Percentiles rank a stretch among this genome's conserved stretches.
These are phyloP conservation scores for Pezicula carpinea DNA, from an alignment of 2,329 filamentous ascomycete genomes.

Conservation along the genomic window DNA sequence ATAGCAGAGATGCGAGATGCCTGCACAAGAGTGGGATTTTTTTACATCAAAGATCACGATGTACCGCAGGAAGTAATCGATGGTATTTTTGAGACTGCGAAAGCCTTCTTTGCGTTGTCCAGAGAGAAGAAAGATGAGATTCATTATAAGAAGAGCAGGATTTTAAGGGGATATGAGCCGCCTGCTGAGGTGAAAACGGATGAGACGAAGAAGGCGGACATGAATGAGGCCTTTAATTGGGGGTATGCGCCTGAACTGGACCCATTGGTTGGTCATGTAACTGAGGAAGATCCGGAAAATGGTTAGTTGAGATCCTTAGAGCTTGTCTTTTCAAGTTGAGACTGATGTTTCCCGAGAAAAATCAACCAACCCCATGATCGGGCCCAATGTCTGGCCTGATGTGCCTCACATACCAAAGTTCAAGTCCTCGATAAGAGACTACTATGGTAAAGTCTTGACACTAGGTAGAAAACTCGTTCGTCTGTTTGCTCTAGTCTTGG, in stretches of 20 bases:
- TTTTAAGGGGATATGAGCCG: conserved; percentile 31
- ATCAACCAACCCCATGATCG: conserved; percentile 35
- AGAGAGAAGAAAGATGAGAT: not conserved
- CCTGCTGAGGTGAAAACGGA: conserved; percentile 6
- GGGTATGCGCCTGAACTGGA: conserved; percentile 22
- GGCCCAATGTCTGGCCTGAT: conserved; percentile 37
- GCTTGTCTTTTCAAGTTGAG: too few relatives aligned
- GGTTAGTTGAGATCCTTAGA: too few relatives aligned
- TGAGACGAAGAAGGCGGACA: conserved; percentile 29
- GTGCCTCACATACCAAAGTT: conserved; percentile 1
- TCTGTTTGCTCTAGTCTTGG: conserved; percentile 46
- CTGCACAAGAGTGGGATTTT: conserved; percentile 22
- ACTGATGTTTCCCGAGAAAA: too few relatives aligned
- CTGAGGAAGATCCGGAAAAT: too few relatives aligned
- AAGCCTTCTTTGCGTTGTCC: conserved; percentile 3
- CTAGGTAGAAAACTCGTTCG: conserved; percentile 37
- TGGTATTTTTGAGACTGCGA: conserved; percentile 1
- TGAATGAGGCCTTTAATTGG: conserved; percentile 34
- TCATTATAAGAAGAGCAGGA: conserved; percentile 28
- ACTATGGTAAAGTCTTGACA: not conserved
- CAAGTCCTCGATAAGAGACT: not conserved
- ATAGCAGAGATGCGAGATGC: conserved; percentile 20
- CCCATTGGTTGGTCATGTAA: conserved; percentile 28
- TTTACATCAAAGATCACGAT: conserved; percentile 14
- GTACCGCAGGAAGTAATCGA: conserved; percentile 4